phyloP scores from a whole-genome alignment of 2,329 filamentous ascomycete genomes.

The Verticillium isaacii region DNA sequence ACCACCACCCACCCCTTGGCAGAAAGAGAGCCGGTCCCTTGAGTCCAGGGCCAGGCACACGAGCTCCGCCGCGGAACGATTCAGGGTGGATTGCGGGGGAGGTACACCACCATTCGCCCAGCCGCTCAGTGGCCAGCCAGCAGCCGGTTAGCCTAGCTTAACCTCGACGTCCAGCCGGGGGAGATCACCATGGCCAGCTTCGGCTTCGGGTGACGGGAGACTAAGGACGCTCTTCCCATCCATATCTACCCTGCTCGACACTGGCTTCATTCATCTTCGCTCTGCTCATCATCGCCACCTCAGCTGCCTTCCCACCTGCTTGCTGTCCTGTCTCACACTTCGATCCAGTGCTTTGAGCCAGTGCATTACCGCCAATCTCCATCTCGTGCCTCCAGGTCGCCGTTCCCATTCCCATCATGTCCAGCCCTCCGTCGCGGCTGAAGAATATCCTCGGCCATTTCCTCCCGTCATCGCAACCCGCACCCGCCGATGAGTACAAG shows the following conservation, averaged over 20 bases:
- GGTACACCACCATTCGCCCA: background rate
- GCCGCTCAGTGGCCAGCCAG: background rate
- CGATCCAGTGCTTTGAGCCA: background rate
- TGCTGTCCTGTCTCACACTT: background rate
- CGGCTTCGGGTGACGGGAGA: background rate
- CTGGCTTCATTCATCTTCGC: background rate
- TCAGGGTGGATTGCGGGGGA: background rate
- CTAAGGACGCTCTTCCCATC: background rate
- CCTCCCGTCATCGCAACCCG: constrained; percentile 24
- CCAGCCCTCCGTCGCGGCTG: constrained; percentile 58
- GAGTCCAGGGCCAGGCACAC: no score
- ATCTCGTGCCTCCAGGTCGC: background rate
- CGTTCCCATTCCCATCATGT: constrained; percentile 45
- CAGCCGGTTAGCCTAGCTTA: background rate
- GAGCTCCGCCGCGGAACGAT: no score
- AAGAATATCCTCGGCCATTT: constrained; percentile 51
- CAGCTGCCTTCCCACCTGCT: background rate
- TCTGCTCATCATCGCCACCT: background rate
- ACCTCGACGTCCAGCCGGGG: background rate
- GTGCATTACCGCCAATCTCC: background rate
- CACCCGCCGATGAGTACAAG: constrained; percentile 24
- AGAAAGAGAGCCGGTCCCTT: no score
- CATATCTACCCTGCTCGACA: background rate
- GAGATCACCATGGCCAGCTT: background rate
- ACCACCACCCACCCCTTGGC: no score